Evolutionary conservation across 192 early-diverging fungal species (phyloP), one percentile per base, ranked within the genome.

Genomic region (Dissophora ornata): DNA sequence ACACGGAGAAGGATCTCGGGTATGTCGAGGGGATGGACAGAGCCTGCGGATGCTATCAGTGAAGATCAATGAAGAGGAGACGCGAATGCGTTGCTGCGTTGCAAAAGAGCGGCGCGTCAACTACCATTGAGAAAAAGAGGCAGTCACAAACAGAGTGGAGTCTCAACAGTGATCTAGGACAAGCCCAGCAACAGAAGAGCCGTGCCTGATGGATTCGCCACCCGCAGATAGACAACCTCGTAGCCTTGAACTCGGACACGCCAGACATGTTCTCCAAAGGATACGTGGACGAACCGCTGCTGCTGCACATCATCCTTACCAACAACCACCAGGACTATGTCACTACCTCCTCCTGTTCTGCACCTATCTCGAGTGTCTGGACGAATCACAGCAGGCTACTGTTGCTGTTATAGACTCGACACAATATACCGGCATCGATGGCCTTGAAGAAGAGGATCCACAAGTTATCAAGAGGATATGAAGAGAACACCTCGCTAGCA

Each of bases 271-370:
- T 80, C 3, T 82, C 85, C 24, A 87, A 87, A 61, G 85, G 83
- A 9, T 80, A 71, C 48, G 75, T n/a, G n/a, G n/a, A n/a, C n/a
- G n/a, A n/a, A n/a, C n/a, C n/a, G n/a, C n/a, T n/a, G n/a, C n/a
- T n/a, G n/a, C 79, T 73, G 10, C 47, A 85, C 11, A 82, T 87
- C 33, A 50, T 80, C 3, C 61, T 85, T 19, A 69, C 85, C 59
- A 87, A 87, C 56, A 69, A 58, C 32, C 85, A 87, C 58, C 55
- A 82, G 2, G 82, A 85, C 58, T 87, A 85, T 74, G 79, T 82
- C 26, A 85, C 84, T 28, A 85, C 84, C 9, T 83, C 82, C 26
- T 83, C 82, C 5, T 87, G 85, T 55, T 87, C 85, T n/a, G n/a
- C n/a, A n/a, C n/a, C n/a, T n/a, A n/a, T n/a, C n/a, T n/a, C n/a